A percentile compares a stretch with the other conserved stretches of the same genome.
Evolutionary conservation across 352 stramenopile genomes (phyloP).

Genomic region (Phytophthora citrophthora): DNA sequence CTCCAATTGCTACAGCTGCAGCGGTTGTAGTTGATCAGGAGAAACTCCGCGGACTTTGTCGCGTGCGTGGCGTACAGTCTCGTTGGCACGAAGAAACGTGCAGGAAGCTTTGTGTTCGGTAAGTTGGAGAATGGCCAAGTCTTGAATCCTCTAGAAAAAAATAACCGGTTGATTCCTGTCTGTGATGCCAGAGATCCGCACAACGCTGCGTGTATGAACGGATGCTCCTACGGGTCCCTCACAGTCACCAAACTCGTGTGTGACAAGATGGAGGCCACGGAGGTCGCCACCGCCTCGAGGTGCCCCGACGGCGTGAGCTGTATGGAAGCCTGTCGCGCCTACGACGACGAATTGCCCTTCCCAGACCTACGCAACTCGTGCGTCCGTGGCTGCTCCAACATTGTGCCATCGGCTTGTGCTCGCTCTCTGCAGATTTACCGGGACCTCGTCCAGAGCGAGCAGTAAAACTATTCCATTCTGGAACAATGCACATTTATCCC

Average conservation of each 20-base stretch:
- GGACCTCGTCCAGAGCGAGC: conserved; percentile 38
- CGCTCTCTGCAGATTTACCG: conserved; percentile 73
- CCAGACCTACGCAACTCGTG: conserved; percentile 59
- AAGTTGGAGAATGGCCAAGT: neutral
- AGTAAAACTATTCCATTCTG: neutral
- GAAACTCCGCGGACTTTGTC: conserved; percentile 57
- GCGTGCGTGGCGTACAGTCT: conserved; percentile 67
- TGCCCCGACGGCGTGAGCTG: conserved; percentile 73
- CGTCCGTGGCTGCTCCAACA: conserved; percentile 62
- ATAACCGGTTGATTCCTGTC: neutral
- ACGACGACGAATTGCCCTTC: conserved; percentile 59
- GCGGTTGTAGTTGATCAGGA: conserved; percentile 30
- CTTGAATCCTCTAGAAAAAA: neutral
- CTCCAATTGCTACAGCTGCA: neutral
- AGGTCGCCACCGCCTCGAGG: conserved; percentile 33
- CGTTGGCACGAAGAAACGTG: conserved; percentile 81
- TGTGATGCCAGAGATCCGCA: conserved; percentile 52
- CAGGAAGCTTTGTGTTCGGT: conserved; percentile 65
- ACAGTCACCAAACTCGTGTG: conserved; percentile 73
- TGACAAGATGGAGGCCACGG: conserved; percentile 45
- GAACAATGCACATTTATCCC: neutral
- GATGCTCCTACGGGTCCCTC: conserved; percentile 77
- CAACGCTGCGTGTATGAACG: conserved; percentile 77
- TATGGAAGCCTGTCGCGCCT: conserved; percentile 58
- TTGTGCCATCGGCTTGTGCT: conserved; percentile 63